Evolutionary conservation across 2,329 filamentous ascomycete genomes (phyloP), one percentile per base, ranked within the genome.

Genomic region (Fusarium mundagurra): DNA sequence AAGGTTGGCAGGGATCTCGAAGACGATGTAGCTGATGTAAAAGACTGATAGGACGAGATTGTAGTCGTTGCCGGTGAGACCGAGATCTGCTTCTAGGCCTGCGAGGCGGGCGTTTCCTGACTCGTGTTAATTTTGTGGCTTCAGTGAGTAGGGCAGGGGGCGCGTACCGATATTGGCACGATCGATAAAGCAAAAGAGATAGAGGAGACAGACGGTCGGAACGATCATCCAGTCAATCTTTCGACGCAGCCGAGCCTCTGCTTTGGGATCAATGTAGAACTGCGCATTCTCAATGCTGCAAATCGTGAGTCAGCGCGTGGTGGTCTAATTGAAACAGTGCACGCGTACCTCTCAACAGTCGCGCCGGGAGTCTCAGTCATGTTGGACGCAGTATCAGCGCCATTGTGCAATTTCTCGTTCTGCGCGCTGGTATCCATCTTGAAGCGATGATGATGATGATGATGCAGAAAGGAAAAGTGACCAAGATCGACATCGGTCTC

Each of bases 111-210:
- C 70, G 18, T 75, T 75, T 16, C 73, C 73, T 75, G n/a, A 9
- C 29, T 18, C 12, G n/a, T 2, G 58, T 69, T 20, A 66, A 39
- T 33, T 16, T 18, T 16, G 20, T 14, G 16, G 3, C 13, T 18
- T 4, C 11, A 17, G 14, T 4, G 7, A 16, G 20, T 3, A 16
- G n/a, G 2, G 16, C 17, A 6, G 8, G 3, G 16, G 16, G 20
- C 8, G 34, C 36, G 3, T 41, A 75, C 72, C 72, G 8, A 74
- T 69, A 11, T 75, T 75, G 5, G 72, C 88, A 24, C 90, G 84
- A 76, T 92, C 90, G 61, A 92, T 91, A 78, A 92, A 92, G 79
- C 90, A 91, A 75, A 92, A 91, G 0, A 92, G 83, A 73, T 92
- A 92, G 9, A 92, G 82, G 0, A 70, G 31, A 24, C 66, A 70